Evolutionary conservation across 495 filamentous ascomycete species (phyloP).

Genomic region (Chaetomium cochliodes): DNA sequence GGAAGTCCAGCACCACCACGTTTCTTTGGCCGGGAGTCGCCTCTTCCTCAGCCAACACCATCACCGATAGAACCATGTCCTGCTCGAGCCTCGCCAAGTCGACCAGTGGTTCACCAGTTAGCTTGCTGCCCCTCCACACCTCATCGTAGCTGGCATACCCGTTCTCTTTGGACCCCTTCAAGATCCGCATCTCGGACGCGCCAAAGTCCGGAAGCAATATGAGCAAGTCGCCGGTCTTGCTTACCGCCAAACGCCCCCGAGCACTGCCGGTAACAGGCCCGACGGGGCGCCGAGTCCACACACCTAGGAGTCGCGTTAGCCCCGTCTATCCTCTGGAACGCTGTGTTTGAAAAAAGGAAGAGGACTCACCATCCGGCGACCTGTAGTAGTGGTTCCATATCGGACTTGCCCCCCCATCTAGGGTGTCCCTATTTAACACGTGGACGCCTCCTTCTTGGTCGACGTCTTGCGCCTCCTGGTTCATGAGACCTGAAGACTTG

Average conservation of each 20-base stretch:
- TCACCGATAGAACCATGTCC: constrained; percentile 42
- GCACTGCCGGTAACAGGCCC: constrained; percentile 36
- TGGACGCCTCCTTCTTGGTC: constrained; percentile 47
- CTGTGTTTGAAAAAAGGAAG: neutral
- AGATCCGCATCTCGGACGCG: constrained; percentile 31
- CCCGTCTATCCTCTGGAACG: too few species aligned
- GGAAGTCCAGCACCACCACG: constrained; percentile 42
- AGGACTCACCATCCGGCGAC: constrained; percentile 36
- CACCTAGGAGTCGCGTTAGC: constrained; percentile 21
- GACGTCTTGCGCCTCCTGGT: constrained; percentile 51
- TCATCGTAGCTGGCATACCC: constrained; percentile 35
- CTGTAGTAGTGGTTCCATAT: constrained; percentile 51
- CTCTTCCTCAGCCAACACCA: constrained; percentile 29
- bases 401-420: constrained; percentile 28
- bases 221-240: constrained; percentile 37
- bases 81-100: constrained; percentile 37
- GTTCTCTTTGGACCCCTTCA: constrained; percentile 32
- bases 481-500: constrained; percentile 44
- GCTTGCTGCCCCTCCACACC: constrained; percentile 36
- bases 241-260: constrained; percentile 39
- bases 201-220: constrained; percentile 39
- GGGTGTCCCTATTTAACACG: constrained; percentile 46
- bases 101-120: constrained; percentile 42
- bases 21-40: constrained; percentile 18
- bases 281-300: constrained; percentile 34